These are phyloP conservation scores for Sporobolomyces phaffii DNA, from an alignment of 768 basidiomycete genomes.

Conservation along the genomic window DNA sequence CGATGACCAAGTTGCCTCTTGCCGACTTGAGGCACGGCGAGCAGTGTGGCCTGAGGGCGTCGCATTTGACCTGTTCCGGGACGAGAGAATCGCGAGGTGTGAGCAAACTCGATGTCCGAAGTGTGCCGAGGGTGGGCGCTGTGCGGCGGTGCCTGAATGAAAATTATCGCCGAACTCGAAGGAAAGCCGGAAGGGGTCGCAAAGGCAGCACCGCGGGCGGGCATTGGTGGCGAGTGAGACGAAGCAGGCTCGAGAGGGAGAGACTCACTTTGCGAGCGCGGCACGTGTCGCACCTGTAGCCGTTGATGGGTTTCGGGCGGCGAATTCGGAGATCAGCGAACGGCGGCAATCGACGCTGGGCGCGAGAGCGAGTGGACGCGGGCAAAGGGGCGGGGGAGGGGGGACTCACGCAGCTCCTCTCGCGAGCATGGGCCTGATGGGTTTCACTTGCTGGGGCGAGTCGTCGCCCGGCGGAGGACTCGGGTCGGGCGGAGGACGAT, in stretches of 20 bases:
- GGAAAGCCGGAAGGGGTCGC: neutral
- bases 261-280: slow-evolving; percentile 27
- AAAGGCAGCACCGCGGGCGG: neutral
- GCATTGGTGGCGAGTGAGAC: neutral
- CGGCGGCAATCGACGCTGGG: no score
- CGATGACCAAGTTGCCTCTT: slow-evolving; percentile 2
- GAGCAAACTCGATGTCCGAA: neutral
- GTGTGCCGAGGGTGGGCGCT: neutral
- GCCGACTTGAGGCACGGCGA: slow-evolving; percentile 33
- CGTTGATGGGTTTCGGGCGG: no score
- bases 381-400: neutral
- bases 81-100: neutral
- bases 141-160: neutral
- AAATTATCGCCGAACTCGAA: neutral
- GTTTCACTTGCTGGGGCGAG: neutral
- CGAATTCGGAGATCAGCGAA: no score
- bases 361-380: neutral
- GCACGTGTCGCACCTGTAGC: slow-evolving; percentile 37
- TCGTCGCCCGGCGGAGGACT: neutral
- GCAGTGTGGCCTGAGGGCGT: slow-evolving; percentile 19
- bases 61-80: slow-evolving; percentile 34
- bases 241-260: neutral
- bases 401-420: slow-evolving; percentile 30
- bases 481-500: neutral
- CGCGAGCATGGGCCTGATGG: slow-evolving; percentile 22